phyloP scores from a whole-genome alignment of 1,284 basidiomycete genomes.

The Cutaneotrichosporon cutaneum region DNA sequence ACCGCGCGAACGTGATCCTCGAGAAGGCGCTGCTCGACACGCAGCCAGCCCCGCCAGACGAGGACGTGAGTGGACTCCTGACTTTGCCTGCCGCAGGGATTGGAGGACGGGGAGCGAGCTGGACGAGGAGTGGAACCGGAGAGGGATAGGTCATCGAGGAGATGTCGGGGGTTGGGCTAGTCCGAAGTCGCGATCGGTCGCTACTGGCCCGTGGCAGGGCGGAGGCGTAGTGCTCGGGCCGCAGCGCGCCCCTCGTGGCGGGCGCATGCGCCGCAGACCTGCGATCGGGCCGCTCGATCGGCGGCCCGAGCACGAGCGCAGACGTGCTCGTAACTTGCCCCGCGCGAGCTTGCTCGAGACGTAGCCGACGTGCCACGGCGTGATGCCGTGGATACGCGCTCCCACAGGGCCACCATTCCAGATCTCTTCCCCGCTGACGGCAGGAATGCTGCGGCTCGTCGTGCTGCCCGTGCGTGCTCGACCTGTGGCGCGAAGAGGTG shows the following conservation, averaged over 20 bases:
- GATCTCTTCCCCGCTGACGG: conserved; percentile 3
- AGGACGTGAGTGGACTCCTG: conserved; percentile 18
- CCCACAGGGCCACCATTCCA: background rate
- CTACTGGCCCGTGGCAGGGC: too few relatives aligned
- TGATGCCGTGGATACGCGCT: background rate
- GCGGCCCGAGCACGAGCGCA: too few relatives aligned
- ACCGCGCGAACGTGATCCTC: conserved; percentile 22
- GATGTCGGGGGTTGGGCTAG: background rate
- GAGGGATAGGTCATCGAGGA: background rate
- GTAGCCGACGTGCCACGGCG: background rate
- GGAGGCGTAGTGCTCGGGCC: too few relatives aligned
- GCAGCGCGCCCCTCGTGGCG: too few relatives aligned
- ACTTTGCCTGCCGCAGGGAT: too few relatives aligned
- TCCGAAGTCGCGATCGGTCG: too few relatives aligned
- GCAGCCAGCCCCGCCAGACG: conserved; percentile 18
- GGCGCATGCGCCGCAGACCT: too few relatives aligned
- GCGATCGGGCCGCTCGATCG: too few relatives aligned
- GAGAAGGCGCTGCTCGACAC: conserved; percentile 17
- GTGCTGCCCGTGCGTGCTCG: conserved; percentile 27
- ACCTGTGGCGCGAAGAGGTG: conserved; percentile 27
- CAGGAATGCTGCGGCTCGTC: conserved; percentile 26
- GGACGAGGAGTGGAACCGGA: background rate
- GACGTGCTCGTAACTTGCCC: too few relatives aligned
- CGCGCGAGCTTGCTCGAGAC: too few relatives aligned
- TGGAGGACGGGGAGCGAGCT: background rate